Conservation (phyloP, 306 rosid genomes). For the Medicago lupulina region DNA sequence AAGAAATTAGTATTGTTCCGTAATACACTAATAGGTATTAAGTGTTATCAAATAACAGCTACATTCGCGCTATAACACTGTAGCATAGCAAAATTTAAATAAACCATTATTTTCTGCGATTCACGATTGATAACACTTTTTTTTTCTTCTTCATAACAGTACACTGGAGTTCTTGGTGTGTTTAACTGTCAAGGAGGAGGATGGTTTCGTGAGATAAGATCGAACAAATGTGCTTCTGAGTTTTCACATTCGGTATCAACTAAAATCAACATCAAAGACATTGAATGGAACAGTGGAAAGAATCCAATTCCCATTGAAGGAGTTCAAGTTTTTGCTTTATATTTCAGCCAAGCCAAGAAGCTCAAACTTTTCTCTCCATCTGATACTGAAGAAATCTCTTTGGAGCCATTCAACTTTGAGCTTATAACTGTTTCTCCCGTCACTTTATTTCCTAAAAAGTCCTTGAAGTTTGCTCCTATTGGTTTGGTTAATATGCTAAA, state of each 20-base stretch:
- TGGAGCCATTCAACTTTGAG: slow-evolving; percentile 92
- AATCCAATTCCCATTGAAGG: slow-evolving; percentile 64
- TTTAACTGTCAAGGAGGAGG: slow-evolving; percentile 99
- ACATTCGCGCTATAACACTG: too few relatives aligned
- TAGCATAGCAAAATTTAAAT: background rate
- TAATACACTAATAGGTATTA: background rate
- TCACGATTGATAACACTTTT: background rate
- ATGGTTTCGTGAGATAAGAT: slow-evolving; percentile 73
- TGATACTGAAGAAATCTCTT: slow-evolving; percentile 59
- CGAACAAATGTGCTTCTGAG: slow-evolving; percentile 71
- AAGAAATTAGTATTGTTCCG: background rate
- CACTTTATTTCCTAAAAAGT: slow-evolving; percentile 47
- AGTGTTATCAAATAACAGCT: background rate
- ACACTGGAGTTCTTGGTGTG: slow-evolving; percentile 86
- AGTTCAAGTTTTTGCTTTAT: slow-evolving; percentile 62
- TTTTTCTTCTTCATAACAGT: slow-evolving; percentile 48
- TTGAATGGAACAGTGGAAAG: slow-evolving; percentile 79
- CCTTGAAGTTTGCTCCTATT: slow-evolving; percentile 73
- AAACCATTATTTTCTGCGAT: background rate
- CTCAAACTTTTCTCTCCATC: slow-evolving; percentile 59
- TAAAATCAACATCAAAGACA: slow-evolving; percentile 62
- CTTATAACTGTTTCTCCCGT: slow-evolving; percentile 77
- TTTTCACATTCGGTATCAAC: slow-evolving; percentile 68
- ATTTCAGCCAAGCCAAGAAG: slow-evolving; percentile 68
- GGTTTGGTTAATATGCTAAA: slow-evolving; percentile 91